Conservation (phyloP, 495 filamentous ascomycete genomes). For the Gamarada debralockiae region DNA sequence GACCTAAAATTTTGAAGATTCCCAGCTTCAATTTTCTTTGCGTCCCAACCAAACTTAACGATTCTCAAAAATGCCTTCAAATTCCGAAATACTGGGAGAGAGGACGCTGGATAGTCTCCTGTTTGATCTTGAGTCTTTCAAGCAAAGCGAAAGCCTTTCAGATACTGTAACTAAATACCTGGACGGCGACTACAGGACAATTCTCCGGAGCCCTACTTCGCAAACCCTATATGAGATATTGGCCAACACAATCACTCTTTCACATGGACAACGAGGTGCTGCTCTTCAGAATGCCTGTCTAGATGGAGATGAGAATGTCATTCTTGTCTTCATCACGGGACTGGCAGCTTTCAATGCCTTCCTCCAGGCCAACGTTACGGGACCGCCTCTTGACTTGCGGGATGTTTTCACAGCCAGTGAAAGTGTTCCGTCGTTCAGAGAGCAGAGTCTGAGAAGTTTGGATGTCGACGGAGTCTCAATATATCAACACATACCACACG, state of each 20-base stretch:
- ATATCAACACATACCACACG: conserved; percentile 76
- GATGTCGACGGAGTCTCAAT: conserved; percentile 80
- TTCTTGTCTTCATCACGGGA: conserved; percentile 17
- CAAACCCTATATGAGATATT: conserved; percentile 17
- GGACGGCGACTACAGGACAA: conserved; percentile 21
- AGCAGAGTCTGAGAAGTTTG: conserved; percentile 57
- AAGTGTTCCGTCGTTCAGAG: conserved; percentile 31
- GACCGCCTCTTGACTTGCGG: conserved; percentile 39
- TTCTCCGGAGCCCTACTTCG: conserved; percentile 15
- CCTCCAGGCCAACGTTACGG: conserved; percentile 87
- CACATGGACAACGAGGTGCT: conserved; percentile 6
- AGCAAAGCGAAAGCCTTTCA: conserved; percentile 16
- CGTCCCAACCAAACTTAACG: neutral
- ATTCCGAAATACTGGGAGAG: conserved; percentile 1
- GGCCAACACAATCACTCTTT: neutral
- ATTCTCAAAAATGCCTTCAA: conserved; percentile 10
- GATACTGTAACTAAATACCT: conserved; percentile 12
- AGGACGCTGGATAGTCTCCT: conserved; percentile 17
- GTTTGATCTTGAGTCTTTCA: conserved; percentile 16
- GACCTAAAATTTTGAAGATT: no score
- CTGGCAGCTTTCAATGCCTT: conserved; percentile 76
- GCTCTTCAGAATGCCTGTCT: conserved; percentile 4
- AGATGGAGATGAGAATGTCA: neutral
- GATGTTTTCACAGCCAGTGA: conserved; percentile 25
- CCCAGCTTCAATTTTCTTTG: no score